Base-by-base conservation (phyloP, 192 early-diverging fungal genomes). In the Borealophlyctis nickersoniae region DNA sequence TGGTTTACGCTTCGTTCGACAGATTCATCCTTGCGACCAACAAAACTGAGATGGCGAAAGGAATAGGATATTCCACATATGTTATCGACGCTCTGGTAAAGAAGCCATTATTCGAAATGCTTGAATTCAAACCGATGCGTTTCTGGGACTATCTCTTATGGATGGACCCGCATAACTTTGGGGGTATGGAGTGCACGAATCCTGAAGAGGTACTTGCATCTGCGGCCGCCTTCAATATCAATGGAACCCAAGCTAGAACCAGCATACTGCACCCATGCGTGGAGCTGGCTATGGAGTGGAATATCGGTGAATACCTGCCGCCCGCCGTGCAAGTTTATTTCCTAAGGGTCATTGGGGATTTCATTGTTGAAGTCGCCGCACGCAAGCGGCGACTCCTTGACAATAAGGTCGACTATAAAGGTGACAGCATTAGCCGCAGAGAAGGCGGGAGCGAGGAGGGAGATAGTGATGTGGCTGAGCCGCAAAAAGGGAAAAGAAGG, bases 81-180 rank as follows among this genome's bases (percentile, higher is more conserved):
- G 68, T 95, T 2, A 54, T 85, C 28, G 80, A 85, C 23, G 86
- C 87, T 3, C 79, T 96, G 16, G 71, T 76, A 26, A 79, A 76
- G 32, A 89, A 90, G 62, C 87, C 85, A 7, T 66, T 92, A 11
- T 94, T 96, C 72, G 82, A 87, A 62, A 76, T 81, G 34, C 55
- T 98, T 2, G 82, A 87, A 54, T 52, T 98, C 58, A 73, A 81
- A 9, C 76, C 83, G n/a, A 73, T 78, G 29, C 73, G 83, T 60
- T 91, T 86, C 60, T 98, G 91, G 89, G 80, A 87, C 30, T 81
- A 87, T 36, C 56, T 95, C 60, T 39, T 95, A 36, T 98, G 96
- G 96, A 92, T 94, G 91, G 92, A 98, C 68, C 71, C 74, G 54
- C 81, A 83, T 61, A 98, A 98, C 73, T 93, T 84, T 70, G 94